Percentiles rank a stretch among this genome's conserved stretches.
phyloP scores from a whole-genome alignment of 2,329 filamentous ascomycete genomes.

The Blumeriella jaapii region DNA sequence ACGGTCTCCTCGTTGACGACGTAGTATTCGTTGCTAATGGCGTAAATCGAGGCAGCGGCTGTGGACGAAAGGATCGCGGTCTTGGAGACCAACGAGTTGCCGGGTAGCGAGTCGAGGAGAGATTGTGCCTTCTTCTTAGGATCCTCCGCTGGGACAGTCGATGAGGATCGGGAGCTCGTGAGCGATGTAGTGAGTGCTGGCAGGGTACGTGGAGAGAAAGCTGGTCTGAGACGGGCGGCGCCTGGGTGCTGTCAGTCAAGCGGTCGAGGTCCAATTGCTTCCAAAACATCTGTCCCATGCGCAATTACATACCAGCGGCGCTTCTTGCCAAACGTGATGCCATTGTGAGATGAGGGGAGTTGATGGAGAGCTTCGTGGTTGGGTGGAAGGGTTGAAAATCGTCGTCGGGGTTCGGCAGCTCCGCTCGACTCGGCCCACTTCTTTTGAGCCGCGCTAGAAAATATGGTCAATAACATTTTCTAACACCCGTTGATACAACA shows the following conservation, averaged over 20 bases:
- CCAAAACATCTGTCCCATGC: slow-evolving; percentile 3
- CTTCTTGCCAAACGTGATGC: slow-evolving; percentile 94
- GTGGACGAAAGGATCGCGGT: slow-evolving; percentile 91
- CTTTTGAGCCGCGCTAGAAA: too few relatives aligned
- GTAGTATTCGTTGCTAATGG: slow-evolving; percentile 99
- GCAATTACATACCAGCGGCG: slow-evolving; percentile 68
- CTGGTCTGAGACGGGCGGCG: slow-evolving; percentile 81
- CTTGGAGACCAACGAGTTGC: slow-evolving; percentile 88
- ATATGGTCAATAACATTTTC: too few relatives aligned
- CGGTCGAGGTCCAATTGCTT: slow-evolving; percentile 17
- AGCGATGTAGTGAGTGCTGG: slow-evolving; percentile 62
- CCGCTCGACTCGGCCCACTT: too few relatives aligned
- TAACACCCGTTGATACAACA: too few relatives aligned
- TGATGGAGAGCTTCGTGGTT: slow-evolving; percentile 32
- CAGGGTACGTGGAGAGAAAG: slow-evolving; percentile 61
- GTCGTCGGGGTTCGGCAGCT: slow-evolving; percentile 13
- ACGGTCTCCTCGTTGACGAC: slow-evolving; percentile 99
- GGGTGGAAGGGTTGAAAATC: slow-evolving; percentile 19
- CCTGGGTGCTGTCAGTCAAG: slow-evolving; percentile 36
- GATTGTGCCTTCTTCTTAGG: slow-evolving; percentile 96
- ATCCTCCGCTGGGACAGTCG: slow-evolving; percentile 72
- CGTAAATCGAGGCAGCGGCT: slow-evolving; percentile 82
- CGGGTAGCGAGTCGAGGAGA: slow-evolving; percentile 84
- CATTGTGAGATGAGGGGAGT: slow-evolving; percentile 65
- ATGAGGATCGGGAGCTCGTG: slow-evolving; percentile 55